phyloP scores from a whole-genome alignment of 148 eudicot species.

The Rhododendron mucronatum region DNA sequence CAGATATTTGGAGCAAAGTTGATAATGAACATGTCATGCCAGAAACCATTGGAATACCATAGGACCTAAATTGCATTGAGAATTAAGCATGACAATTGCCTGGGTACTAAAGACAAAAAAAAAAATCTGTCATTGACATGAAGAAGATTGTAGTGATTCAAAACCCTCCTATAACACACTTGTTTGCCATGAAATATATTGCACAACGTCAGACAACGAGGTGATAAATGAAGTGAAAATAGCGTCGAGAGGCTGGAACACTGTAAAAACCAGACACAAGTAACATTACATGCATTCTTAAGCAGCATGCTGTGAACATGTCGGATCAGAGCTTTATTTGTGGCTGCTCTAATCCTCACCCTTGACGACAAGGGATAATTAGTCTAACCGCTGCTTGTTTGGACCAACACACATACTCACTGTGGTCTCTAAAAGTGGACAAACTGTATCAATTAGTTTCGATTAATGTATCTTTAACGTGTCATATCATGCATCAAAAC shows the following conservation, averaged over 20 bases:
- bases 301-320: background rate
- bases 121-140: no score
- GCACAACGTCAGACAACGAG: background rate
- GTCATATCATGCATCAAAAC: background rate
- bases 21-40: background rate
- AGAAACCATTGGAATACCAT: background rate
- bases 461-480: background rate
- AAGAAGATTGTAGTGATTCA: background rate
- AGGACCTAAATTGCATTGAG: background rate
- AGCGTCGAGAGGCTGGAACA: background rate
- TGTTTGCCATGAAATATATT: background rate
- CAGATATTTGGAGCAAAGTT: background rate
- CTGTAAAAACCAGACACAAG: background rate
- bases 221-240: background rate
- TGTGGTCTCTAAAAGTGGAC: background rate
- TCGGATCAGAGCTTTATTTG: background rate
- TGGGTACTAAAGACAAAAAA: background rate
- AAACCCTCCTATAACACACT: background rate
- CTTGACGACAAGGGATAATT: background rate
- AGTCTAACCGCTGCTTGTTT: background rate
- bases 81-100: no score
- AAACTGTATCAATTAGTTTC: background rate
- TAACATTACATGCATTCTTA: background rate
- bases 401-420: background rate
- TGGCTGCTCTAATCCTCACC: background rate